phyloP scores from a whole-genome alignment of 306 rosid genomes.

The Dalbergia oliveri region DNA sequence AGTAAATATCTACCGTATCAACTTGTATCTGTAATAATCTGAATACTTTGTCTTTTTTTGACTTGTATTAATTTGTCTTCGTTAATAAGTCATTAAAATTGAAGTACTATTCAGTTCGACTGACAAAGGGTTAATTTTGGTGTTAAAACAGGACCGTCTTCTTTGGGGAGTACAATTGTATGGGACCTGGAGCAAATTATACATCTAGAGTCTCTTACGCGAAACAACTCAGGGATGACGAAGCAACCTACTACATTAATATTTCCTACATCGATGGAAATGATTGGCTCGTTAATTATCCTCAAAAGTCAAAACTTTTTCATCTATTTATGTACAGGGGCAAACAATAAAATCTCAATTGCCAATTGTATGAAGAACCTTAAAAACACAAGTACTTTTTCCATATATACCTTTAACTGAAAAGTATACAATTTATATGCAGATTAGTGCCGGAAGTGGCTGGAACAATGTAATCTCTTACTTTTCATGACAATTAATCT shows the following conservation, averaged over 20 bases:
- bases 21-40: not conserved
- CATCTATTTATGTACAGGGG: not conserved
- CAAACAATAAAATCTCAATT: not conserved
- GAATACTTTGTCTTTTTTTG: not conserved
- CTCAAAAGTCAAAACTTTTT: not conserved
- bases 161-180: conserved; percentile 73
- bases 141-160: conserved; percentile 63
- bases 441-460: no score
- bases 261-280: conserved; percentile 66
- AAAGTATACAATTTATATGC: no score
- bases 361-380: not conserved
- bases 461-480: no score
- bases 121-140: not conserved
- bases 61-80: no score
- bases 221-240: conserved; percentile 66
- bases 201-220: conserved; percentile 64
- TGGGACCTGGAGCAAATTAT: conserved; percentile 67
- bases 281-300: conserved; percentile 59
- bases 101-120: not conserved
- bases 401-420: no score
- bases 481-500: no score
- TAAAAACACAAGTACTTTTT: no score
- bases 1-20: not conserved
- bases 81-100: not conserved
- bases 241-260: conserved; percentile 61